Evolutionary conservation across 2,329 filamentous ascomycete species (phyloP).

Genomic region (Chaetomium sp.): DNA sequence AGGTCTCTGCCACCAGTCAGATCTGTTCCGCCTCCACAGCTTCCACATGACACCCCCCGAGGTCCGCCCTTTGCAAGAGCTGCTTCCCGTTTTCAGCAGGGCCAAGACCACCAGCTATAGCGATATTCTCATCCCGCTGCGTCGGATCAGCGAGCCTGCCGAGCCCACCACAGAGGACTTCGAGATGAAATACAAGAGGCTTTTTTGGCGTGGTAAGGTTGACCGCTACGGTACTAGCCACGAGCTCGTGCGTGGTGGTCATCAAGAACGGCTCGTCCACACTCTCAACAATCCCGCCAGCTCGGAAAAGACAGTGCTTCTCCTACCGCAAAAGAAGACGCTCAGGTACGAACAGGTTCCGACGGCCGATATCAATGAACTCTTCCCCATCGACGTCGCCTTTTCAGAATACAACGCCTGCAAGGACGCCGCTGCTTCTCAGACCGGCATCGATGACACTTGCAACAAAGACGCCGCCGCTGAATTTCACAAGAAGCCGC

Average conservation of each 20-base stretch:
- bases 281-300: slow-evolving; percentile 54
- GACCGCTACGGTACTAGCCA: slow-evolving; percentile 43
- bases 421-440: slow-evolving; percentile 30
- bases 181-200: slow-evolving; percentile 52
- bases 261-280: slow-evolving; percentile 65
- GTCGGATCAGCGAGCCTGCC: slow-evolving; percentile 34
- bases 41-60: slow-evolving; percentile 62
- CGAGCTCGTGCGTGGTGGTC: slow-evolving; percentile 59
- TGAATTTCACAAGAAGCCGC: slow-evolving; percentile 43
- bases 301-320: slow-evolving; percentile 43
- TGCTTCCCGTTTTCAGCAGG: slow-evolving; percentile 70
- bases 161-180: slow-evolving; percentile 50
- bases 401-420: slow-evolving; percentile 54
- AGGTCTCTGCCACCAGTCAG: slow-evolving; percentile 70
- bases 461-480: slow-evolving; percentile 40
- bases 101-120: slow-evolving; percentile 66
- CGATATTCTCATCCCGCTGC: slow-evolving; percentile 69
- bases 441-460: neutral
- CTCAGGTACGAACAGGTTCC: slow-evolving; percentile 52
- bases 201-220: slow-evolving; percentile 72
- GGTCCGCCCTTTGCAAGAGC: slow-evolving; percentile 53
- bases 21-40: slow-evolving; percentile 66
- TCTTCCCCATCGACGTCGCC: slow-evolving; percentile 50
- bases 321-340: slow-evolving; percentile 44
- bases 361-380: slow-evolving; percentile 45